A percentile compares a stretch with the other conserved stretches of the same genome.
These are phyloP conservation scores for Trichoderma simmonsii DNA, from an alignment of 2,329 filamentous ascomycete genomes.

Conservation along the genomic window DNA sequence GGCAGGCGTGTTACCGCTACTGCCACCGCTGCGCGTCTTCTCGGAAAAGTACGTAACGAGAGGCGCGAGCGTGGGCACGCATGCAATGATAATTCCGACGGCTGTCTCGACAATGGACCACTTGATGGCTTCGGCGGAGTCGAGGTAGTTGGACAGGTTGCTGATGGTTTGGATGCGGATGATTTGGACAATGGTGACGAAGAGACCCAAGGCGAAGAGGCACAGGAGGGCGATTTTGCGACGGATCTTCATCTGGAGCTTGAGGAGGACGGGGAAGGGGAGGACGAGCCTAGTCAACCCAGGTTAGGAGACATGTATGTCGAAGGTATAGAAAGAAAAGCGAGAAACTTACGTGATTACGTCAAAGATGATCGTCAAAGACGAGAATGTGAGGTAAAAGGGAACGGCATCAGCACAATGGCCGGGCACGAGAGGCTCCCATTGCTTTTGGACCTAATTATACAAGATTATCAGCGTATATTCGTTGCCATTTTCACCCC, in stretches of 20 bases:
- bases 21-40: slow-evolving; percentile 25
- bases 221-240: slow-evolving; percentile 42
- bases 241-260: slow-evolving; percentile 35
- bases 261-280: slow-evolving; percentile 40
- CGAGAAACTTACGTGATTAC: slow-evolving; percentile 35
- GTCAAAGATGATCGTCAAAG: slow-evolving; percentile 42
- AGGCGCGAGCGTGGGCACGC: slow-evolving; percentile 43
- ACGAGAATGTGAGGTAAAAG: slow-evolving; percentile 43
- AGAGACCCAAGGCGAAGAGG: slow-evolving; percentile 48
- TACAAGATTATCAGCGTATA: background rate
- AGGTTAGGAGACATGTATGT: background rate
- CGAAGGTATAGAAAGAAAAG: background rate
- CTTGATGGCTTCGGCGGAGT: slow-evolving; percentile 41
- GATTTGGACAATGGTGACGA: slow-evolving; percentile 50
- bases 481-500: background rate
- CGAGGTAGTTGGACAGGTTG: slow-evolving; percentile 42
- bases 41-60: slow-evolving; percentile 37
- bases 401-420: slow-evolving; percentile 39
- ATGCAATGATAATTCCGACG: slow-evolving; percentile 42
- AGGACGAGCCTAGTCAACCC: slow-evolving; percentile 34
- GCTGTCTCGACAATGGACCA: slow-evolving; percentile 48
- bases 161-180: slow-evolving; percentile 50
- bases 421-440: slow-evolving; percentile 38
- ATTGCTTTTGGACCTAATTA: slow-evolving; percentile 34
- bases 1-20: slow-evolving; percentile 1